Conservation (phyloP, 225 moss, liverwort and hornwort species). For the Asterella californica region DNA sequence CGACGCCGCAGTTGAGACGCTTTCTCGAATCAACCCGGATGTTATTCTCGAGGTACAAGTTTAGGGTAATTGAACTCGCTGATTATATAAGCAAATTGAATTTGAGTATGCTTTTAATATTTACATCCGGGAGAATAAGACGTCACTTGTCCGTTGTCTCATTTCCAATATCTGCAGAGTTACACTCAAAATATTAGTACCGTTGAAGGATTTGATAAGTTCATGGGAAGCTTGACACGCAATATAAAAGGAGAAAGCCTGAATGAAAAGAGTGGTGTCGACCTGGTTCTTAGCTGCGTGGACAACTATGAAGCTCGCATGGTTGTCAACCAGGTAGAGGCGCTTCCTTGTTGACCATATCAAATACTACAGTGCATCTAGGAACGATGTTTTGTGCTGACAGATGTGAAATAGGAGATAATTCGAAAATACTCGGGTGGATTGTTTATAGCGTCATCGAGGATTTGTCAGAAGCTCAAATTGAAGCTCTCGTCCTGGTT, state of each 20-base stretch:
- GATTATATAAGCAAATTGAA: background rate
- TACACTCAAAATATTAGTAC: slow-evolving; percentile 96
- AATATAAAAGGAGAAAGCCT: slow-evolving; percentile 48
- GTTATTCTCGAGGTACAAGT: slow-evolving; percentile 77
- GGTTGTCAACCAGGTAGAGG: slow-evolving; percentile 90
- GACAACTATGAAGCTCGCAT: slow-evolving; percentile 99
- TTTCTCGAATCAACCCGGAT: slow-evolving; percentile 88
- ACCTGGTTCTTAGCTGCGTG: slow-evolving; percentile 94
- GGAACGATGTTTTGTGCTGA: background rate
- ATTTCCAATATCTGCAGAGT: slow-evolving; percentile 54
- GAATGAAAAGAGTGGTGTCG: slow-evolving; percentile 70
- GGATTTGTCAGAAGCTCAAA: background rate
- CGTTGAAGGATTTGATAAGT: slow-evolving; percentile 78
- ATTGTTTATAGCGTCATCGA: background rate
- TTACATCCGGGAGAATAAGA: background rate
- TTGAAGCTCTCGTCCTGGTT: background rate
- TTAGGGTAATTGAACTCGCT: background rate
- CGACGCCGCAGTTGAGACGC: slow-evolving; percentile 96
- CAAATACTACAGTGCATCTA: background rate
- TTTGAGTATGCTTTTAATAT: background rate
- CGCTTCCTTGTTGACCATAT: background rate
- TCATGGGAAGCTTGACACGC: slow-evolving; percentile 76
- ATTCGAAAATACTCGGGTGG: background rate
- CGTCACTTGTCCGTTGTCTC: background rate
- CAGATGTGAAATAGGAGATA: background rate